Evolutionary conservation across 208 protist genomes (phyloP).

Genomic region (Lotmaria passim): DNA sequence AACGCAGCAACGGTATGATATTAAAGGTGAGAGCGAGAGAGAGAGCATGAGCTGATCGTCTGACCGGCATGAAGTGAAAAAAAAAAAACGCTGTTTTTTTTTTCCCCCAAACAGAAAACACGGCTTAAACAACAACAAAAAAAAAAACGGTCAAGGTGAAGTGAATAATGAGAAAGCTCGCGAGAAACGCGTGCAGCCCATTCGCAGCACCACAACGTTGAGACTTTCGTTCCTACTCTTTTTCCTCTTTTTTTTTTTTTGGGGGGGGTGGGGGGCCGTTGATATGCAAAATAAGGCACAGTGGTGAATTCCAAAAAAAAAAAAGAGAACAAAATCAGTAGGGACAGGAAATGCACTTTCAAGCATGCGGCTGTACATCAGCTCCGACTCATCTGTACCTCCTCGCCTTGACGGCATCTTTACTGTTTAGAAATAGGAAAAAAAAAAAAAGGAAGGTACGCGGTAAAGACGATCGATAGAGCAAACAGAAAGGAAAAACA

Average conservation of each 20-base stretch:
- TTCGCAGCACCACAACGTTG: too few relatives aligned
- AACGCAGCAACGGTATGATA: neutral
- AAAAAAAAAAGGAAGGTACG: conserved; percentile 15
- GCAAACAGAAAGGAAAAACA: conserved; percentile 8
- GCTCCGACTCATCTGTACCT: neutral
- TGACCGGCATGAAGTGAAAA: too few relatives aligned
- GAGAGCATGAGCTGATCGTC: too few relatives aligned
- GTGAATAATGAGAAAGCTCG: neutral
- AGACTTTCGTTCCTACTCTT: too few relatives aligned
- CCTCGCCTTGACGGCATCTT: neutral
- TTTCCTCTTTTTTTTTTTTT: neutral
- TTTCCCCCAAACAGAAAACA: neutral
- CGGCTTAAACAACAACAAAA: neutral
- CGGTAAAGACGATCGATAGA: neutral
- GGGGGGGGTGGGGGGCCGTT: too few relatives aligned
- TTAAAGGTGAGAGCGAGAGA: neutral
- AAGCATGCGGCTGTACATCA: too few relatives aligned
- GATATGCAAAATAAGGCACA: too few relatives aligned
- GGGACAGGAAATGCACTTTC: neutral
- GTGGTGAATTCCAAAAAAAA: too few relatives aligned
- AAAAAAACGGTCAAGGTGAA: neutral
- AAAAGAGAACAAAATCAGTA: conserved; percentile 8
- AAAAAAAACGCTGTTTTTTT: too few relatives aligned
- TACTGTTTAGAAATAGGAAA: conserved; percentile 3
- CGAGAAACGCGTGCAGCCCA: too few relatives aligned